Evolutionary conservation across 2,329 filamentous ascomycete species (phyloP).

Genomic region (Scortechinia acanthostroma): DNA sequence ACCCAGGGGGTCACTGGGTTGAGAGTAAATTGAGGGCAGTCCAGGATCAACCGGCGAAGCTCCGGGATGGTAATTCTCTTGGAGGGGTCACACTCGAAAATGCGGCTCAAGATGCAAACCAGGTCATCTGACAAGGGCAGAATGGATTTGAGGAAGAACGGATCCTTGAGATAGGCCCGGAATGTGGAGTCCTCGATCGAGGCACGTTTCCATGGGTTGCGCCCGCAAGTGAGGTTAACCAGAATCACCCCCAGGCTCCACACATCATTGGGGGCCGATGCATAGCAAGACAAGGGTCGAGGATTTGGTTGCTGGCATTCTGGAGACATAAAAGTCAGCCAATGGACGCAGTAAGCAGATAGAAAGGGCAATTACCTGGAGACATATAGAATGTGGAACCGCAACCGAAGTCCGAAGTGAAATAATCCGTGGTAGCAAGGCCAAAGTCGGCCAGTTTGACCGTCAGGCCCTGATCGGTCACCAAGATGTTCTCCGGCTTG

Average conservation of each 20-base stretch:
- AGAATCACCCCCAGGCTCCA: conserved; percentile 98
- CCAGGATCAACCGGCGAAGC: conserved; percentile 69
- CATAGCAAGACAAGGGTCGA: conserved; percentile 62
- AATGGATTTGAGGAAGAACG: conserved; percentile 84
- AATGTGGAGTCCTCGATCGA: conserved; percentile 91
- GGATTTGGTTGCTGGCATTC: conserved; percentile 7
- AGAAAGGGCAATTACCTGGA: conserved; percentile 62
- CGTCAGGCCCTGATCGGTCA: conserved; percentile 78
- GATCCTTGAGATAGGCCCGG: conserved; percentile 77
- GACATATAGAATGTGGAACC: conserved; percentile 99
- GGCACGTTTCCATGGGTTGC: conserved; percentile 97
- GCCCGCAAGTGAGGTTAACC: conserved; percentile 93
- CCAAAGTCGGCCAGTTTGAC: conserved; percentile 97
- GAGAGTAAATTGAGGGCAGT: conserved; percentile 69
- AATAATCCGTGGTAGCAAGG: conserved; percentile 75
- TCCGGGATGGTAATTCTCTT: conserved; percentile 76
- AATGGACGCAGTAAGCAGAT: conserved; percentile 7
- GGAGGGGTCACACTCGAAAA: conserved; percentile 81
- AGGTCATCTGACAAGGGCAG: conserved; percentile 84
- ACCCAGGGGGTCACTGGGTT: conserved; percentile 17
- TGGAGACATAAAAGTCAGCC: conserved; percentile 4
- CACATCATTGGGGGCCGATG: conserved; percentile 88
- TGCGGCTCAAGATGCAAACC: conserved; percentile 76
- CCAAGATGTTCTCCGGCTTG: conserved; percentile 96
- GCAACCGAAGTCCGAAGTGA: conserved; percentile 91